Evolutionary conservation across 1,284 basidiomycete species (phyloP), one percentile per base, ranked within the genome.

Genomic region (Singerocomus inundabilis): DNA sequence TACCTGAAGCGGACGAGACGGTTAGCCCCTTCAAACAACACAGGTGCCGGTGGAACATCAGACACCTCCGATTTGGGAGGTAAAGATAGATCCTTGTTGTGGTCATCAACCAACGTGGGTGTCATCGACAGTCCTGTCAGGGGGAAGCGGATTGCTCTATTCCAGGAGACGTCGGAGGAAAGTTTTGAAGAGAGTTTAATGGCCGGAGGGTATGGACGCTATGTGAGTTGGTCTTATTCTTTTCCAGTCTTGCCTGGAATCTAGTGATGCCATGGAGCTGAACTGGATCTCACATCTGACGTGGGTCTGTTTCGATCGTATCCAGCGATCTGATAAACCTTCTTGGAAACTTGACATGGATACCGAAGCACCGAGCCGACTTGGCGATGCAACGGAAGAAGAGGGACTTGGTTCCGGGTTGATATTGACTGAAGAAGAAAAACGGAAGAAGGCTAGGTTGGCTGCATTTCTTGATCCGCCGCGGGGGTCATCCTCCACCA

Each of bases 131-230:
- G 80, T 57, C 85, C 87, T 0, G 64, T 73, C 44, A 87, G 84
- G 67, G 88, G 87, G 1, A 72, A 87, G 45, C 72, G 85, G 46
- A 68, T 89, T 33, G 82, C 81, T 56, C 64, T 90, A 30, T 88
- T 90, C 65, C 86, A 87, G 64, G 84, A 86, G 67, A 88, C 87
- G 0, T 85, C 84, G 8, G 86, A 87, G 47, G 87, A 88, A 68
- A 88, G 85, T 61, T 89, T 90, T 57, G 86, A 88, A 61, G 84
- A 88, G 67, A 85, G 84, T 56, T 66, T 88, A 34, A 85, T 88
- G 78, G 85, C 84, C 25, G 84, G 85, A 24, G 85, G 86, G 11
- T 88, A 88, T 63, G 85, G 82, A 3, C 77, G 76, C 49, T 87
- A 87, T 64, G 85, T 83, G 62, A 67, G 80, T 70, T 34, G 10